Evolutionary conservation across 1,284 basidiomycete genomes (phyloP).

Genomic region (Phellinidium pouzarii): DNA sequence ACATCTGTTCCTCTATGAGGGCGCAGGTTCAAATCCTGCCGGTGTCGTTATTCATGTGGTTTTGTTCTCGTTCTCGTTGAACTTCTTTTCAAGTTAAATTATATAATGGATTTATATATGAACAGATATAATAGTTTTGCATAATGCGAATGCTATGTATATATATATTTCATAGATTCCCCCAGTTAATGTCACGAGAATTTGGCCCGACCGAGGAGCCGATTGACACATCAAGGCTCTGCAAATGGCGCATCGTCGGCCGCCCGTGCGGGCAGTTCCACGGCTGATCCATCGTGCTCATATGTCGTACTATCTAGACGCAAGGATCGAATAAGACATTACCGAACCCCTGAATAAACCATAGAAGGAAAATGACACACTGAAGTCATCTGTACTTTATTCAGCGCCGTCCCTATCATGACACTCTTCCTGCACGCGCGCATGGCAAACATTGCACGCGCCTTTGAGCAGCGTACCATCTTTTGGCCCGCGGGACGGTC

Average conservation of each 20-base stretch:
- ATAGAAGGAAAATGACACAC: conserved; percentile 38
- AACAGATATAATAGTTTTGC: too few relatives aligned
- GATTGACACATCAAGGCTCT: conserved; percentile 20
- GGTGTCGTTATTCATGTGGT: conserved; percentile 20
- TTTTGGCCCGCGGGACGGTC: conserved; percentile 65
- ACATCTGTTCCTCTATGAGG: conserved; percentile 26
- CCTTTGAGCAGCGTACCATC: conserved; percentile 87
- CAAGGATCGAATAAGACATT: conserved; percentile 17
- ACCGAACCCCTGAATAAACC: conserved; percentile 12
- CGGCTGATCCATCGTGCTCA: conserved; percentile 95
- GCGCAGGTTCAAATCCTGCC: conserved; percentile 28
- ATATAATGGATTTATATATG: too few relatives aligned
- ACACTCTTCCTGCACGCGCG: conserved; percentile 94
- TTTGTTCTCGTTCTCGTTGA: neutral
- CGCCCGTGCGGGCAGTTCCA: conserved; percentile 98
- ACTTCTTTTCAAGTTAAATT: neutral
- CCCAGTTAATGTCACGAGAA: conserved; percentile 8
- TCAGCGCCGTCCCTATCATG: conserved; percentile 90
- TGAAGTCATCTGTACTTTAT: conserved; percentile 68
- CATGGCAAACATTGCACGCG: conserved; percentile 94
- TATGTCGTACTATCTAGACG: conserved; percentile 76
- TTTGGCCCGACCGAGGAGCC: neutral
- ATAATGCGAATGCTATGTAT: too few relatives aligned
- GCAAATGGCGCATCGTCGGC: conserved; percentile 90
- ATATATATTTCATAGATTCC: neutral